phyloP scores from a whole-genome alignment of 2,329 filamentous ascomycete species.

The Emmonsiellopsis sp. region DNA sequence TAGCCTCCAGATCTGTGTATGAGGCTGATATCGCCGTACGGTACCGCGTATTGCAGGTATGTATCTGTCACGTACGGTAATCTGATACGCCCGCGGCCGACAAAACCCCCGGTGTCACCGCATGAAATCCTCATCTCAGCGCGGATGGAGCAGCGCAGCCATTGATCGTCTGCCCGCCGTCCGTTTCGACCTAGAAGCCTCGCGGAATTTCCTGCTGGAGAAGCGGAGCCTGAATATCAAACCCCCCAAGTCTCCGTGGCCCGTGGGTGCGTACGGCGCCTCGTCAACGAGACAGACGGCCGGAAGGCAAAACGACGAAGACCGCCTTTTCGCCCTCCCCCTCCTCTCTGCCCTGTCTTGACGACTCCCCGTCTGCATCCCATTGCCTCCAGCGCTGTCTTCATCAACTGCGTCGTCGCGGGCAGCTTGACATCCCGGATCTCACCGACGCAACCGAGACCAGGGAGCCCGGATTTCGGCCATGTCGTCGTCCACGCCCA shows the following conservation, averaged over 20 bases:
- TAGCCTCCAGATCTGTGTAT: too few species aligned
- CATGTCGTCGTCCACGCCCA: slow-evolving; percentile 1
- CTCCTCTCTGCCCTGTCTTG: neutral
- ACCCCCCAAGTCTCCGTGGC: slow-evolving; percentile 4
- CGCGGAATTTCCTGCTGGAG: slow-evolving; percentile 11
- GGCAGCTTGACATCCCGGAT: neutral
- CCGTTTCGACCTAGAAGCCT: slow-evolving; percentile 2
- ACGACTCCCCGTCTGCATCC: neutral
- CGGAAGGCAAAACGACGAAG: neutral
- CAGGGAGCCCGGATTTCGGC: neutral
- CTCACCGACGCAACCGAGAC: neutral
- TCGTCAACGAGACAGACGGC: neutral
- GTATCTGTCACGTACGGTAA: too few species aligned
- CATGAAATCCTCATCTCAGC: too few species aligned
- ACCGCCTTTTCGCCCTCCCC: neutral
- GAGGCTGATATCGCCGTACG: too few species aligned
- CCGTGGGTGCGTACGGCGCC: neutral
- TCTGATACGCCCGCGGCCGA: too few species aligned
- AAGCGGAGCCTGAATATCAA: neutral
- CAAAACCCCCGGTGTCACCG: too few species aligned
- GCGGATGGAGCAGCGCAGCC: neutral
- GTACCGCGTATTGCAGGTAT: too few species aligned
- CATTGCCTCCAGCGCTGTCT: neutral
- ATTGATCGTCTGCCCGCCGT: neutral
- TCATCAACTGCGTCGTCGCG: neutral